These are phyloP conservation scores for Pyronema domesticum DNA, from an alignment of 495 filamentous ascomycete genomes.

Conservation along the genomic window DNA sequence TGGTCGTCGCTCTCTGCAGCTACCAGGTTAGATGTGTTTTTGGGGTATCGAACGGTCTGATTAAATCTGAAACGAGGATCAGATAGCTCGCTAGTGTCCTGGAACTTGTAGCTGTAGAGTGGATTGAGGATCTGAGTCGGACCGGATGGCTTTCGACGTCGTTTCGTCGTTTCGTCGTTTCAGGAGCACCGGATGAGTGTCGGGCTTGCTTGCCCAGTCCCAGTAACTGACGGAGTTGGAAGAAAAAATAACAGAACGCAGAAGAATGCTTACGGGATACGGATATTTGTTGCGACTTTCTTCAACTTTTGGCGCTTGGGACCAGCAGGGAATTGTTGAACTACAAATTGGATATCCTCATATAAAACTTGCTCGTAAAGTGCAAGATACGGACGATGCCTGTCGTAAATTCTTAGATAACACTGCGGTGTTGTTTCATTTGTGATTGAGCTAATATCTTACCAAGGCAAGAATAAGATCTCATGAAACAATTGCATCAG, in stretches of 20 bases:
- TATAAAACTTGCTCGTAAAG: neutral
- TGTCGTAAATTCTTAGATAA: no score
- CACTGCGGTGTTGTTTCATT: neutral
- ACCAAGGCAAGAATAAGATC: neutral
- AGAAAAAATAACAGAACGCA: no score
- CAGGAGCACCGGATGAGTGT: constrained; percentile 9
- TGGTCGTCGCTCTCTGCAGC: neutral
- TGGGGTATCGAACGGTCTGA: neutral
- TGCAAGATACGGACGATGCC: neutral
- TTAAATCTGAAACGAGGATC: neutral
- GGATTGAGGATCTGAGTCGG: constrained; percentile 15
- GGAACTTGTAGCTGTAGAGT: constrained; percentile 10
- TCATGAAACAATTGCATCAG: neutral
- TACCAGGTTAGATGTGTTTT: no score
- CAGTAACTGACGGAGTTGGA: no score
- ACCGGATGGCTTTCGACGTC: constrained; percentile 12
- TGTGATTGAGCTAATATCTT: neutral
- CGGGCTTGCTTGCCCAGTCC: constrained; percentile 14
- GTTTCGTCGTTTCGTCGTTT: constrained; percentile 2
- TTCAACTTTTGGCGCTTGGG: neutral
- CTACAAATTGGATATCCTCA: neutral
- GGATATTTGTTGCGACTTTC: neutral
- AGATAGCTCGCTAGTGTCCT: neutral
- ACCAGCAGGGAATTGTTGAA: neutral
- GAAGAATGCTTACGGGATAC: neutral